These are phyloP conservation scores for Ustilago cynodontis DNA, from an alignment of 1,284 basidiomycete genomes.

Conservation along the genomic window DNA sequence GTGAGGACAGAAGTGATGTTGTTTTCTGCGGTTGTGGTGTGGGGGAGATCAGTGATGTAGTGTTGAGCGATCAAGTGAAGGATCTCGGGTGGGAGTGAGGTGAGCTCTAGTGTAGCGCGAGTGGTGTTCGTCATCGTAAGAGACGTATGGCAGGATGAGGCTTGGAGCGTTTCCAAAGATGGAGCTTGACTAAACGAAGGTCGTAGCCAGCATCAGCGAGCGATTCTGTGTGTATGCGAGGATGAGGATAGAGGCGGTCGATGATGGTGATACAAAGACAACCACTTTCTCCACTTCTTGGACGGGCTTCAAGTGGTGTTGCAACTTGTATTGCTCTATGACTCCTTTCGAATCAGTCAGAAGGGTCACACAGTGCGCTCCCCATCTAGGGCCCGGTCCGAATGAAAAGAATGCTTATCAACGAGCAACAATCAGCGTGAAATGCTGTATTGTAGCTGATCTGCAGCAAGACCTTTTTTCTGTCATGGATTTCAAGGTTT, in stretches of 20 bases:
- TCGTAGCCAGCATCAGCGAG: not conserved
- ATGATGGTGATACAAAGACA: constrained; percentile 1
- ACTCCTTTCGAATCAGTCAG: not conserved
- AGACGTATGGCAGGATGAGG: too few relatives aligned
- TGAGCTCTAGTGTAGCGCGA: constrained; percentile 2
- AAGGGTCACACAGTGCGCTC: too few relatives aligned
- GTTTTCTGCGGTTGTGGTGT: not conserved
- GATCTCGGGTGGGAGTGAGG: constrained; percentile 26
- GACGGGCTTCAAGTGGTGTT: not conserved
- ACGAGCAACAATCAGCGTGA: not conserved
- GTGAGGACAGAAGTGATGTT: constrained; percentile 21
- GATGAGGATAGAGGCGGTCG: not conserved
- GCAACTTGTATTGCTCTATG: not conserved
- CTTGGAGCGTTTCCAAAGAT: not conserved
- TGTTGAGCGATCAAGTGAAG: constrained; percentile 29
- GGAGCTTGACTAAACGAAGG: not conserved
- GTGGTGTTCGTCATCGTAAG: not conserved
- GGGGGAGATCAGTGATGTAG: constrained; percentile 14
- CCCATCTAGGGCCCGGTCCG: too few relatives aligned
- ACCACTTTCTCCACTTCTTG: not conserved
- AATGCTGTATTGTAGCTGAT: too few relatives aligned
- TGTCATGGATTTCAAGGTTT: constrained; percentile 5
- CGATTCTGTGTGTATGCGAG: not conserved
- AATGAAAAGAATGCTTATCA: not conserved
- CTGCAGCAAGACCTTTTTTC: not conserved